Base-by-base conservation (phyloP, 805 yeast species). In the Candida alai region DNA sequence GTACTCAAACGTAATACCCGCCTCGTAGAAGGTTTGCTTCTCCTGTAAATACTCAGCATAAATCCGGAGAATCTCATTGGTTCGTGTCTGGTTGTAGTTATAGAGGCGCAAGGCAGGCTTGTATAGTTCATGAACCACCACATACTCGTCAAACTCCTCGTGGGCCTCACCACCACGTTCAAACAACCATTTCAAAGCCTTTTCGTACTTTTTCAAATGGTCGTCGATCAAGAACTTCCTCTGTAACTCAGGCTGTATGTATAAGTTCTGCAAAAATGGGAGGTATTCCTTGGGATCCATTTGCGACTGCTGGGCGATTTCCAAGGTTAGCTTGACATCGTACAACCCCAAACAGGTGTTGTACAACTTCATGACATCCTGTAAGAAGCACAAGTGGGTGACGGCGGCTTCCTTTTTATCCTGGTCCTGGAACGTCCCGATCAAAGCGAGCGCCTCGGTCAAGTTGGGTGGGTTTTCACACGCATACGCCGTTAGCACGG, bases 211-310 rank as follows among this genome's bases (percentile, higher is more conserved):
- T 49, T 80, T 78, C 54, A 93, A 71, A 52, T 79, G 69, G 32
- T 84, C 82, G 54, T 93, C 97, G 45, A 93, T 84, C 51, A 78
- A 57, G 51, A 85, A 89, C 51, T 74, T 72, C 44, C 80, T 76
- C 40, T 95, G 75, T 36, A 78, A 57, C 5, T 75, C 80, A 1
- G 74, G 62, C 56, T 82, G 84, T 25, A 74, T 75, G 45, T 85
- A 82, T 35, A 93, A 65, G 30, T 78, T 72, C 51, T 87, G 95
- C 44, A 93, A 69, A 58, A 93, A 93, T 33, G 98, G 96, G 34
- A 93, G 64, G 48, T 93, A 93, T 58, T 93, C 99, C 51, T 89
- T 87, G 16, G 99, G 99, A 62, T 93, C 99, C 70, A 83, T 89
- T 58, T 90, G 97, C 0, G 97, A 88, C 51, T 88, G 93, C 55